A percentile compares a stretch with the other conserved stretches of the same genome.
Evolutionary conservation across 208 protist genomes (phyloP).

Genomic region (Crithidia mellificae): DNA sequence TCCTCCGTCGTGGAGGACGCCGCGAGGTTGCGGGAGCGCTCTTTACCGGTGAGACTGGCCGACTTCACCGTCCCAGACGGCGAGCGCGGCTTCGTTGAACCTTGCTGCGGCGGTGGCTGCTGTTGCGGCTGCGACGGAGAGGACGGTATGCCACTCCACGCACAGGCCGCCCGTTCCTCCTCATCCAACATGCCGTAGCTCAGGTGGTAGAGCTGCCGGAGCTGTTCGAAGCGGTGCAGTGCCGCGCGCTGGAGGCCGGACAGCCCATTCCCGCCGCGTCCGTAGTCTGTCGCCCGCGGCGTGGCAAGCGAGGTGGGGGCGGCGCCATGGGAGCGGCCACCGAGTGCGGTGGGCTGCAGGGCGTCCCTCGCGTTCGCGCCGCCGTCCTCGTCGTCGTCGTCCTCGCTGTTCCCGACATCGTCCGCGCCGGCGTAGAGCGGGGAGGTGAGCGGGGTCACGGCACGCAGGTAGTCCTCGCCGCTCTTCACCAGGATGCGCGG

Average conservation of each 20-base stretch:
- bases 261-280: conserved; percentile 20
- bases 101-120: background rate
- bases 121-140: background rate
- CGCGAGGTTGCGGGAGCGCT: background rate
- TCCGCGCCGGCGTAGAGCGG: conserved; percentile 16
- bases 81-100: background rate
- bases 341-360: background rate
- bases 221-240: conserved; percentile 52
- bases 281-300: conserved; percentile 21
- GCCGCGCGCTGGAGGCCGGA: conserved; percentile 38
- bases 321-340: background rate
- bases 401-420: conserved; percentile 8
- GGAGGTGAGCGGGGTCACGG: conserved; percentile 18
- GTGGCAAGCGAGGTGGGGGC: conserved; percentile 5
- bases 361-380: no score
- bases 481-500: conserved; percentile 16
- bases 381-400: background rate
- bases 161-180: conserved; percentile 22
- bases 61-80: background rate
- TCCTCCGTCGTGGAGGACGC: background rate
- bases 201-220: conserved; percentile 42
- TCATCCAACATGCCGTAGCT: conserved; percentile 27
- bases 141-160: conserved; percentile 9
- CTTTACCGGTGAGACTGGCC: background rate
- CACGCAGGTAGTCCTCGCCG: conserved; percentile 6